phyloP scores from a whole-genome alignment of 768 basidiomycete genomes.

The Amanita brunnescens region DNA sequence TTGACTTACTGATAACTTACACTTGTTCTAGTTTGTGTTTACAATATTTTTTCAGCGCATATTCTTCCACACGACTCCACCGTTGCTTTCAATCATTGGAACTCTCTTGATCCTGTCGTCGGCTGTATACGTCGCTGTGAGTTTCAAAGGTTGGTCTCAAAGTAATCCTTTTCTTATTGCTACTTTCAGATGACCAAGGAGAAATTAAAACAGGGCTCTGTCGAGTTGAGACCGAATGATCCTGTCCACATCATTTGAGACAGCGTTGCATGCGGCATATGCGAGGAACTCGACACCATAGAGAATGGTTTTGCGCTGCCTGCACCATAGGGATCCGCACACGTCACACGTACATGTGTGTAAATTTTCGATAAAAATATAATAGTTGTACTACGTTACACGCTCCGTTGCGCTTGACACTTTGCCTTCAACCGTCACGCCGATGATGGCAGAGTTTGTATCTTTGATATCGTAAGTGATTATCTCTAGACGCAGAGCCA shows the following conservation, averaged over 20 bases:
- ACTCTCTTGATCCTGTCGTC: constrained; percentile 6
- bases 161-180: background rate
- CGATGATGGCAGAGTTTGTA: background rate
- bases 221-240: background rate
- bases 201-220: background rate
- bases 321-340: too few species aligned
- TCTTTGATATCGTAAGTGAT: background rate
- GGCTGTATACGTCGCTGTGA: constrained; percentile 8
- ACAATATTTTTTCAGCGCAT: constrained; percentile 2
- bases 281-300: too few species aligned
- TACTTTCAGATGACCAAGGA: background rate
- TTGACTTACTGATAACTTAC: background rate
- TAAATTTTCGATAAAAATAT: too few species aligned
- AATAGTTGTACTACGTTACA: background rate
- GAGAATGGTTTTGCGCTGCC: too few species aligned
- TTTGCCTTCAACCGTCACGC: background rate
- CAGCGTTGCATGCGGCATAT: background rate
- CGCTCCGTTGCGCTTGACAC: too few species aligned
- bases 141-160: background rate
- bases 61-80: constrained; percentile 6
- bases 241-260: constrained; percentile 4
- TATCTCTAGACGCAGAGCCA: background rate
- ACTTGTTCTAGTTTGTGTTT: background rate
- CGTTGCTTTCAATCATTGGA: constrained; percentile 2
- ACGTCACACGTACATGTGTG: too few species aligned